These are phyloP conservation scores for Cladophialophora psammophila DNA, from an alignment of 2,329 filamentous ascomycete species.

Conservation along the genomic window DNA sequence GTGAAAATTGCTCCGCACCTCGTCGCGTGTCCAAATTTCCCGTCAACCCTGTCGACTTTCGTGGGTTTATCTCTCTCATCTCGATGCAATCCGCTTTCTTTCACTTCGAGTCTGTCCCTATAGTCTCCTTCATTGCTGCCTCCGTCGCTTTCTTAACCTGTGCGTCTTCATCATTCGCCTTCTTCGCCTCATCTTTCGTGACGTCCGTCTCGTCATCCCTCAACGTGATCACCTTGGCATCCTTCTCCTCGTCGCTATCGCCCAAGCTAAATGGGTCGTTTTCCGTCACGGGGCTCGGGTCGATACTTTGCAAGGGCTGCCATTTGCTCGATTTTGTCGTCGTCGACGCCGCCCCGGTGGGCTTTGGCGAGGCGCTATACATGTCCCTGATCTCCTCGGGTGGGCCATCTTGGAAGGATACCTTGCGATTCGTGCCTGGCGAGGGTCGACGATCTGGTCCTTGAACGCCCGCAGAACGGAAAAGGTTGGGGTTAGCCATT, in stretches of 20 bases:
- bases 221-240: conserved; percentile 71
- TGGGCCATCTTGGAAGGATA: conserved; percentile 67
- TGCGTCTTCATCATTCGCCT: conserved; percentile 58
- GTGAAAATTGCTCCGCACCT: neutral
- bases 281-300: conserved; percentile 83
- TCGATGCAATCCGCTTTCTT: neutral
- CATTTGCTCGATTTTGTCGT: conserved; percentile 84
- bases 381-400: conserved; percentile 80
- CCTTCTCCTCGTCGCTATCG: conserved; percentile 92
- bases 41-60: neutral
- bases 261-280: conserved; percentile 97
- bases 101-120: conserved; percentile 28
- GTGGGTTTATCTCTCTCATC: neutral
- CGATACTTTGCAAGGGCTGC: conserved; percentile 88
- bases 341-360: conserved; percentile 53
- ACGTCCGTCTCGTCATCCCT: conserved; percentile 57
- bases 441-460: conserved; percentile 55
- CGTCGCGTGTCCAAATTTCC: neutral
- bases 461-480: conserved; percentile 59
- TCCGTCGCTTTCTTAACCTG: conserved; percentile 69
- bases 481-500: conserved; percentile 78
- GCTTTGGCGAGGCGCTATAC: conserved; percentile 70
- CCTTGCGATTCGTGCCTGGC: conserved; percentile 56
- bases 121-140: conserved; percentile 52
- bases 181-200: conserved; percentile 46